phyloP scores from a whole-genome alignment of 495 filamentous ascomycete species.

The Geopyxis carbonaria region DNA sequence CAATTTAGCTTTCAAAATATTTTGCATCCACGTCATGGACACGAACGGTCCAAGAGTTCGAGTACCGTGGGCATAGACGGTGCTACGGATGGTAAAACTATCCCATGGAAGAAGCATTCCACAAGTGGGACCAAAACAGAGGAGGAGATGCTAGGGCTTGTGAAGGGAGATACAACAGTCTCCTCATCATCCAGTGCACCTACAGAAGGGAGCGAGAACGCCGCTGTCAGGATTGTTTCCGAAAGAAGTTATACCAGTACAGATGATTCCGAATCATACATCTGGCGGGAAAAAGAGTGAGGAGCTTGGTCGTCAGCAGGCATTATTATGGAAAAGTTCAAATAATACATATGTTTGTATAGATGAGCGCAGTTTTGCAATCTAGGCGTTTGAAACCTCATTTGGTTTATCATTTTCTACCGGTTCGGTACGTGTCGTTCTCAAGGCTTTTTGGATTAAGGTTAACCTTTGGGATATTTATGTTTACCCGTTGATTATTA shows the following conservation, averaged over 20 bases:
- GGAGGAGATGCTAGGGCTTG: conserved; percentile 75
- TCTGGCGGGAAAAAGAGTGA: conserved; percentile 15
- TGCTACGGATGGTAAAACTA: background rate
- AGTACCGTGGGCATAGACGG: conserved; percentile 7
- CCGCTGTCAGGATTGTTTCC: too few relatives aligned
- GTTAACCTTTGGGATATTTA: background rate
- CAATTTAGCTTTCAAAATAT: conserved; percentile 88
- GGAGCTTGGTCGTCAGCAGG: conserved; percentile 7
- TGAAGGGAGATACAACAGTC: conserved; percentile 38
- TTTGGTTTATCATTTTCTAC: background rate
- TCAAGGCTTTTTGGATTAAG: background rate
- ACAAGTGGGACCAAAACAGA: conserved; percentile 37
- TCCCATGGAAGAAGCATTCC: conserved; percentile 1
- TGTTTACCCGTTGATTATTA: too few relatives aligned
- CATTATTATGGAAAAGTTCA: conserved; percentile 9
- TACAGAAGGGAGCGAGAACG: conserved; percentile 13
- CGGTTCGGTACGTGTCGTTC: background rate
- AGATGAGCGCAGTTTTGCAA: too few relatives aligned
- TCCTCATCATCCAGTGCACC: conserved; percentile 3
- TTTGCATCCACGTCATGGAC: conserved; percentile 35
- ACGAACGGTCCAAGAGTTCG: conserved; percentile 12
- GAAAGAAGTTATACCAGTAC: too few relatives aligned
- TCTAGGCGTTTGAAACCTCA: too few relatives aligned
- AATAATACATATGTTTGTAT: background rate
- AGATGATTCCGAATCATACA: conserved; percentile 6